Conservation (phyloP, 1,139 yeast genomes). For the Hemisphaericaspora subhashii region DNA sequence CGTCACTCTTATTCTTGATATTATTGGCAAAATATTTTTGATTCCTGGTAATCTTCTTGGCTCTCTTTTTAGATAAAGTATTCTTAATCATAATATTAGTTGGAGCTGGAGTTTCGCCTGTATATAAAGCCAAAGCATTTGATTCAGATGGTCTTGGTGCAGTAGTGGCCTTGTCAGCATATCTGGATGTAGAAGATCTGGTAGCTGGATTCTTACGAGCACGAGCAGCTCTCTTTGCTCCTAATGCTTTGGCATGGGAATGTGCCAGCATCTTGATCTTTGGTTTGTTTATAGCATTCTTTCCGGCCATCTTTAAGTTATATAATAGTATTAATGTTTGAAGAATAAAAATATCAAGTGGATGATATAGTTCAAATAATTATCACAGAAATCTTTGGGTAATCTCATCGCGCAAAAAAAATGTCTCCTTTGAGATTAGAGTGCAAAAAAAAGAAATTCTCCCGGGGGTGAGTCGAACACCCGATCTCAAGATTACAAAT, state of each 20-base stretch:
- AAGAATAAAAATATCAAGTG: too few species aligned
- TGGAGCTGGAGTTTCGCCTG: constrained; percentile 36
- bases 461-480: constrained; percentile 86
- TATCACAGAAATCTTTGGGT: too few species aligned
- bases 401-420: too few species aligned
- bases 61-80: constrained; percentile 76
- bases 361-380: too few species aligned
- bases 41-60: constrained; percentile 80
- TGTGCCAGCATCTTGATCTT: constrained; percentile 59
- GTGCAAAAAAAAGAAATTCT: constrained; percentile 47
- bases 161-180: constrained; percentile 27
- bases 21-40: constrained; percentile 65
- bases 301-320: constrained; percentile 60
- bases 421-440: too few species aligned
- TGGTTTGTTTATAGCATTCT: constrained; percentile 78
- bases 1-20: constrained; percentile 45
- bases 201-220: constrained; percentile 45
- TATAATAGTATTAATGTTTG: too few species aligned
- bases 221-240: constrained; percentile 59
- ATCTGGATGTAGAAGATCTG: constrained; percentile 48
- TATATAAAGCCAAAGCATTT: constrained; percentile 64
- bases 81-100: constrained; percentile 53
- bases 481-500: constrained; percentile 78
- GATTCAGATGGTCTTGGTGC: constrained; percentile 53
- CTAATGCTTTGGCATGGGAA: constrained; percentile 53